A percentile compares a stretch with the other conserved stretches of the same genome.
Evolutionary conservation across 2,329 filamentous ascomycete genomes (phyloP).

Genomic region (Xylaria sp.): DNA sequence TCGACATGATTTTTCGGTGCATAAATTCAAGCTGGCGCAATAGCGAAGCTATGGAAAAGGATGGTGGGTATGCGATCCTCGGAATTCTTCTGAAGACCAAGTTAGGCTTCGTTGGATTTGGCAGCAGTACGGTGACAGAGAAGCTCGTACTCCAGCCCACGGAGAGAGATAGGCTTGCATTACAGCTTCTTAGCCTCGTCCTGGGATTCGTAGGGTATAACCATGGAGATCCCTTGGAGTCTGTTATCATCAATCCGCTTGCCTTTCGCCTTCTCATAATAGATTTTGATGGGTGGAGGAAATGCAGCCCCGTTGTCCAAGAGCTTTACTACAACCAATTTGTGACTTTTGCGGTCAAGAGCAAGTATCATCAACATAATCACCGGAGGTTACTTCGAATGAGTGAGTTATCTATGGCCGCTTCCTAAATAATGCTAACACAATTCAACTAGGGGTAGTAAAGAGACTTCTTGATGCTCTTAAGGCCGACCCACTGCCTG

Average conservation of each 20-base stretch:
- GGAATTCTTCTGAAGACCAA: slow-evolving; percentile 87
- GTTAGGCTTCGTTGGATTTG: slow-evolving; percentile 66
- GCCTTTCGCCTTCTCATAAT: slow-evolving; percentile 93
- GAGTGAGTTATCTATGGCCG: slow-evolving; percentile 67
- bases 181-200: slow-evolving; percentile 78
- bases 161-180: slow-evolving; percentile 65
- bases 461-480: slow-evolving; percentile 90
- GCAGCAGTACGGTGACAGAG: slow-evolving; percentile 51
- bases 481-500: slow-evolving; percentile 82
- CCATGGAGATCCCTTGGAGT: slow-evolving; percentile 80
- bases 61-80: slow-evolving; percentile 91
- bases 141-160: slow-evolving; percentile 61
- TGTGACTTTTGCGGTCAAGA: slow-evolving; percentile 84
- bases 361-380: slow-evolving; percentile 94
- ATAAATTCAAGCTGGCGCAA: slow-evolving; percentile 95
- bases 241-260: slow-evolving; percentile 94
- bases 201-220: slow-evolving; percentile 92
- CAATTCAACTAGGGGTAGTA: slow-evolving; percentile 73
- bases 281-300: slow-evolving; percentile 93
- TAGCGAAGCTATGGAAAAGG: slow-evolving; percentile 96
- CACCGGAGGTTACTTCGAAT: slow-evolving; percentile 86
- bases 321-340: slow-evolving; percentile 95
- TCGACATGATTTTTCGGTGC: slow-evolving; percentile 86
- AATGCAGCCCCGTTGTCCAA: slow-evolving; percentile 79
- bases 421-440: slow-evolving; percentile 37